A percentile compares a stretch with the other conserved stretches of the same genome.
These are phyloP conservation scores for Blepharisma undulans DNA, from an alignment of 169 alveolate species.

Conservation along the genomic window DNA sequence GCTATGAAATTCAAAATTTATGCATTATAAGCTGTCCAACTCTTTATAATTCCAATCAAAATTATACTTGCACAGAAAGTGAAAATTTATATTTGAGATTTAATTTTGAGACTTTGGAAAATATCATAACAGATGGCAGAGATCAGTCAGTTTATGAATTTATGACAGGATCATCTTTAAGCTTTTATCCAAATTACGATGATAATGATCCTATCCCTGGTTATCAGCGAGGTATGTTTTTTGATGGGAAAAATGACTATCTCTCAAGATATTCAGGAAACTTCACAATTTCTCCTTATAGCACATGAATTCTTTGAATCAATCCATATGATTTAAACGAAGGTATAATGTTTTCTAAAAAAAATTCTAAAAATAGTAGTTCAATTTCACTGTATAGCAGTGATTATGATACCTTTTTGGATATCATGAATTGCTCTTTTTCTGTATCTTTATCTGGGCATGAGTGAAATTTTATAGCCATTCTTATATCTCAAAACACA, in stretches of 20 bases:
- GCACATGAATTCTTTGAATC: not conserved
- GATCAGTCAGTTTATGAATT: not conserved
- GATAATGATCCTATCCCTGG: not conserved
- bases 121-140: not conserved
- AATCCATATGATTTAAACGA: not conserved
- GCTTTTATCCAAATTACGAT: not conserved
- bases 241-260: not conserved
- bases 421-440: not conserved
- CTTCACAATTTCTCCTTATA: not conserved
- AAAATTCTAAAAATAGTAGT: no score
- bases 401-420: not conserved
- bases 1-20: not conserved
- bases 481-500: not conserved
- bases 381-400: not conserved
- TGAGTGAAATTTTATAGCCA: not conserved
- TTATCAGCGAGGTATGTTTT: not conserved
- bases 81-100: not conserved
- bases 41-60: not conserved
- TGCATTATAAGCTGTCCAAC: not conserved
- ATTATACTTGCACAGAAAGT: not conserved
- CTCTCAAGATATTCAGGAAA: not conserved
- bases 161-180: not conserved
- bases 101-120: not conserved
- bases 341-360: not conserved
- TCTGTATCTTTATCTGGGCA: not conserved